Evolutionary conservation across 345 rosid genomes (phyloP), one percentile per base, ranked within the genome.

Genomic region (Cardamine chenopodiifolia): DNA sequence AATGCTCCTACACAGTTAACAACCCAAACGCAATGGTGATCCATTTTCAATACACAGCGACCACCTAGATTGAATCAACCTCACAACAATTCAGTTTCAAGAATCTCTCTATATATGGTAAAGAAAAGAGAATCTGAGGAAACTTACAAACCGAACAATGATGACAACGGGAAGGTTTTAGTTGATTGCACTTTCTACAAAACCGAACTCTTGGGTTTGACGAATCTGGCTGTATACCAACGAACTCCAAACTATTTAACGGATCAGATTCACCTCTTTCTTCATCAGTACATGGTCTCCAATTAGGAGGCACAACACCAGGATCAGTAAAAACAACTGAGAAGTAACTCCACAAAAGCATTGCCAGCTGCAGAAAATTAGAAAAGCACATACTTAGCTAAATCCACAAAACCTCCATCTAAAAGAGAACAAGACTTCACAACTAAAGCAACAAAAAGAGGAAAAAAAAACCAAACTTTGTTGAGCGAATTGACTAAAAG

Each of bases 11-110:
- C 99, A 79, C 99, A 96, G 73, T 92, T 96, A 42, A 96, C 99
- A 83, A 96, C 99, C 99, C 99, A 96, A 19, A 96, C 98, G 50
- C 99, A 96, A 78, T 96, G 99, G 71, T 96, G 99, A 68, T 96
- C 99, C 99, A 96, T 96, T 86, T 96, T 96, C 62, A 96, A 85
- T 39, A 92, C 88, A 74, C 99, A 96, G 50, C 95, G 83, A 18
- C 95, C 98, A 79, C 99, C 99, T 96, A 75, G 69, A 78, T 71
- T 14, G 35, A 76, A 79, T 19, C 80, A 54, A 72, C 29, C 29
- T 68, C 63, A 78, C 18, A 32, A 75, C 23, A 39, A 66, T 39
- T 13, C 56, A 58, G n/a, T n/a, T n/a, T n/a, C n/a, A n/a, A n/a
- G 34, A 37, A 11, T 25, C 18, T 15, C 17, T 42, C 8, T 42